Percentiles rank a stretch among this genome's conserved stretches.
phyloP scores from a whole-genome alignment of 208 protist species.

The Borovskyia barvae region DNA sequence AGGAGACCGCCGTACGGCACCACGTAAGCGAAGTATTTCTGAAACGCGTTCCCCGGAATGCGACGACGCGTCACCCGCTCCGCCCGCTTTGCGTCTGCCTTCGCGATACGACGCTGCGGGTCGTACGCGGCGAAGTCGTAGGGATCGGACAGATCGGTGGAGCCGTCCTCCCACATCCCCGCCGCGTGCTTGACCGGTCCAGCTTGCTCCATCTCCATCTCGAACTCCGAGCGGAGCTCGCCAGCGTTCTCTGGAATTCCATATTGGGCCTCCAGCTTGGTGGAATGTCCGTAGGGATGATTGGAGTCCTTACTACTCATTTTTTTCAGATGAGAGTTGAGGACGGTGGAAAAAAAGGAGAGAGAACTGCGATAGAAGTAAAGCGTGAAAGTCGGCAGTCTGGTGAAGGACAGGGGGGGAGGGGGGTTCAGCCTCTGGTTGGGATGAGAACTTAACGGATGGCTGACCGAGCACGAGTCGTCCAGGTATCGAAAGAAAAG shows the following conservation, averaged over 20 bases:
- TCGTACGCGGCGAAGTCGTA: conserved; percentile 19
- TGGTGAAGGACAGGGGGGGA: no score
- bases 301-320: background rate
- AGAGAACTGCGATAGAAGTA: no score
- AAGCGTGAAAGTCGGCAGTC: no score
- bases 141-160: background rate
- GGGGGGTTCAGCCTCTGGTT: no score
- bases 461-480: no score
- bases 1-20: conserved; percentile 55
- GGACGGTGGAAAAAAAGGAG: no score
- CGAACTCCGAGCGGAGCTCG: background rate
- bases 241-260: no score
- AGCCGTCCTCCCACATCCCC: background rate
- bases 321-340: background rate
- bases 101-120: background rate
- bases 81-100: background rate
- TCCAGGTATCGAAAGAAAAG: no score
- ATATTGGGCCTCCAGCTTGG: no score
- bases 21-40: conserved; percentile 35
- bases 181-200: background rate
- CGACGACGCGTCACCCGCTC: conserved; percentile 25
- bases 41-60: conserved; percentile 21
- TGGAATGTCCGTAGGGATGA: background rate
- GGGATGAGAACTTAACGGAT: no score
- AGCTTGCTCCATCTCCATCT: background rate